Evolutionary conservation across 768 basidiomycete species (phyloP), one percentile per base, ranked within the genome.

Genomic region (Scleroderma bovista): DNA sequence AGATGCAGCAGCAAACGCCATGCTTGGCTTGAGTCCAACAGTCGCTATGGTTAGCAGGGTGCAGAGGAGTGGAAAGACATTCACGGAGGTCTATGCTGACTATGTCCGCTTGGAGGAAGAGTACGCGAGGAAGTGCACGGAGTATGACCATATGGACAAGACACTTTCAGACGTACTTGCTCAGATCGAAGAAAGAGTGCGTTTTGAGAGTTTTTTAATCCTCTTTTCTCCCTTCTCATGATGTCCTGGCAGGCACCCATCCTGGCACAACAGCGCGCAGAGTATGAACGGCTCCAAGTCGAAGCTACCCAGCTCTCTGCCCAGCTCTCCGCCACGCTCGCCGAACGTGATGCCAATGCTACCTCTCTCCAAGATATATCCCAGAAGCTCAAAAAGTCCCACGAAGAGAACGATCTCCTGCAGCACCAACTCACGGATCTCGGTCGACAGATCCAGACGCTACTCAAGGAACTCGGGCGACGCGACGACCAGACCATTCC

Each of bases 31-130:
- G 16, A 93, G 89, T 60, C 92, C 94, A 2, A 90, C 93, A 1
- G 88, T 94, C 12, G 85, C 87, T 4, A 82, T 95, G 72, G 91
- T 86, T 7, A 84, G 84, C 68, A 81, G 76, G 53, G 79, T 85
- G 19, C 92, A 93, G 70, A 83, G 80, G 65, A 79, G 75, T 23
- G 91, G 89, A 24, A 89, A 88, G 75, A 88, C 88, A 1, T 95
- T 95, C 70, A 95, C 95, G 0, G 89, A 96, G 60, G 85, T 98
- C 19, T 97, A 96, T 64, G 79, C 88, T 15, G 92, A 96, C 61
- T 91, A 91, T 57, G 83, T 95, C 32, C 79, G 81, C 47, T 76
- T 94, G 36, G 86, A 96, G 64, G 88, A 89, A 22, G 88, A 93
- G 26, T 83, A 83, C 48, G 77, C 80, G 17, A 78, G 75, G 64